A percentile compares a stretch with the other conserved stretches of the same genome.
Evolutionary conservation across 352 stramenopile genomes (phyloP).

Genomic region (Globisporangium lucens): DNA sequence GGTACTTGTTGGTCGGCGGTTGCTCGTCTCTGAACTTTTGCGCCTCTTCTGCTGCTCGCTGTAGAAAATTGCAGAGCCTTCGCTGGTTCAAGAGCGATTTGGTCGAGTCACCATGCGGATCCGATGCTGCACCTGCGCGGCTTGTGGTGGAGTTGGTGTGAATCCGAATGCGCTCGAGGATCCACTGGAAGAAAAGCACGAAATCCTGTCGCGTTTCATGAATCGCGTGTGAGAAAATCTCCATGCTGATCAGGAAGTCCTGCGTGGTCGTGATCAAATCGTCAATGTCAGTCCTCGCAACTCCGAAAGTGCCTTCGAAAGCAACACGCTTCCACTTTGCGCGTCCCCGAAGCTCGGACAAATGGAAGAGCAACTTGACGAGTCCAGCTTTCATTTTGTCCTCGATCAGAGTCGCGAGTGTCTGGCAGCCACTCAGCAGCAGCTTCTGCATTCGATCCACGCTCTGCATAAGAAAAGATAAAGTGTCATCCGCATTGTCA

Average conservation of each 20-base stretch:
- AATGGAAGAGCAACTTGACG: slow-evolving; percentile 38
- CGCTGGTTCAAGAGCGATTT: slow-evolving; percentile 64
- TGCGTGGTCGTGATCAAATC: slow-evolving; percentile 28
- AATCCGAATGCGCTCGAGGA: slow-evolving; percentile 55
- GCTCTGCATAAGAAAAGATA: slow-evolving; percentile 26
- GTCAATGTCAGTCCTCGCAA: slow-evolving; percentile 34
- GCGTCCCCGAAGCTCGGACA: slow-evolving; percentile 53
- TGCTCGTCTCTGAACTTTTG: slow-evolving; percentile 42
- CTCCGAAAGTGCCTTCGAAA: slow-evolving; percentile 37
- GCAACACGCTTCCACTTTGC: slow-evolving; percentile 38
- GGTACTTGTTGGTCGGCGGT: slow-evolving; percentile 31
- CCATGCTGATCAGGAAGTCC: slow-evolving; percentile 40
- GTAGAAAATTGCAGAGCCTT: slow-evolving; percentile 50
- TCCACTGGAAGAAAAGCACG: slow-evolving; percentile 57
- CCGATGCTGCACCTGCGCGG: background rate
- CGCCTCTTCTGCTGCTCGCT: slow-evolving; percentile 36
- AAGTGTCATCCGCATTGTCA: background rate
- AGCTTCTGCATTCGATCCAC: slow-evolving; percentile 59
- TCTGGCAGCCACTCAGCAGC: slow-evolving; percentile 39
- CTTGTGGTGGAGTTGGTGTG: slow-evolving; percentile 40
- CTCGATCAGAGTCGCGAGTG: slow-evolving; percentile 28
- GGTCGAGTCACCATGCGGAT: slow-evolving; percentile 5
- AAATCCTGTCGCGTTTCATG: slow-evolving; percentile 66
- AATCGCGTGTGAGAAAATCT: slow-evolving; percentile 37
- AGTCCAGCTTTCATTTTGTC: slow-evolving; percentile 37